Conservation (phyloP, 2,329 filamentous ascomycete species). For the Aspergillus sp. region DNA sequence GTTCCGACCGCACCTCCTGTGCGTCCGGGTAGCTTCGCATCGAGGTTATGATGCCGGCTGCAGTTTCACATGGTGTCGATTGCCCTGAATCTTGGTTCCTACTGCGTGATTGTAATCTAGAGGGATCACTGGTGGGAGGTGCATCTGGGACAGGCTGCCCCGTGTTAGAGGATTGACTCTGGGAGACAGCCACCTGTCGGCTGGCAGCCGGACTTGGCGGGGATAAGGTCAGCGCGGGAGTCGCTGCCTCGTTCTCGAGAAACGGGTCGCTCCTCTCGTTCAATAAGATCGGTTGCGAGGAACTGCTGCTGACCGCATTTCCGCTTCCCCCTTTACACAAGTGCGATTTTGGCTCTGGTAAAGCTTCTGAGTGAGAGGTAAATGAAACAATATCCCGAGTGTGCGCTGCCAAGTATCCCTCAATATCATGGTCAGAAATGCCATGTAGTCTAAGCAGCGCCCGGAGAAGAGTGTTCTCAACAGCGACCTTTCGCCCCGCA, state of each 20-base stretch:
- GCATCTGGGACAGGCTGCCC: background rate
- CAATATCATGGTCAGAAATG: constrained; percentile 57
- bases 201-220: background rate
- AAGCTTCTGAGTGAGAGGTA: background rate
- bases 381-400: background rate
- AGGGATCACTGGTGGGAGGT: background rate
- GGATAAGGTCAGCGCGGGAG: background rate
- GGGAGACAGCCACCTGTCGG: background rate
- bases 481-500: constrained; percentile 66
- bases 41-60: constrained; percentile 19
- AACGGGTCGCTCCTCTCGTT: background rate
- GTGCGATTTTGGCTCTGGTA: constrained; percentile 1
- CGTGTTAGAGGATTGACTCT: background rate
- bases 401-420: constrained; percentile 25
- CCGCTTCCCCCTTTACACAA: background rate
- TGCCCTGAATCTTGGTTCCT: constrained; percentile 10
- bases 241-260: background rate
- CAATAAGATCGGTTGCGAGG: background rate
- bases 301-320: background rate
- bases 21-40: constrained; percentile 17
- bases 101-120: constrained; percentile 6
- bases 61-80: constrained; percentile 21
- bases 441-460: constrained; percentile 59
- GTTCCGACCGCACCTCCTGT: constrained; percentile 19
- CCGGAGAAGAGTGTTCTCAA: constrained; percentile 67